Evolutionary conservation across 345 rosid species (phyloP).

Genomic region (Clarkia xantiana): DNA sequence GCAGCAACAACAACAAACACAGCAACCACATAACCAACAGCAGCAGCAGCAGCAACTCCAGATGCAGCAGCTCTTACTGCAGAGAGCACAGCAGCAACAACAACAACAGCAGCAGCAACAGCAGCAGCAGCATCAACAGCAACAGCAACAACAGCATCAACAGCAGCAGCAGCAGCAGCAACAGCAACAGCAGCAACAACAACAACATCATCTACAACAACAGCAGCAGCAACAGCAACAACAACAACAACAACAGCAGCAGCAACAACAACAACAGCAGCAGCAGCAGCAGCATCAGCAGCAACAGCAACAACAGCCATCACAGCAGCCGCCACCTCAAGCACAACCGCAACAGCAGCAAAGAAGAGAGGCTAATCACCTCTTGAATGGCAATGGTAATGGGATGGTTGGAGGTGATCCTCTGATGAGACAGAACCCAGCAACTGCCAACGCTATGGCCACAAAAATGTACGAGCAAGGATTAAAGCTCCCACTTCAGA

Average conservation of each 20-base stretch:
- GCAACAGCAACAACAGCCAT: slow-evolving; percentile 24
- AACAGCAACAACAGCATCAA: slow-evolving; percentile 42
- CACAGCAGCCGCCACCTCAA: slow-evolving; percentile 43
- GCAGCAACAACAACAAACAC: slow-evolving; percentile 45
- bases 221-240: slow-evolving; percentile 50
- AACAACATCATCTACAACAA: slow-evolving; percentile 24
- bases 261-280: slow-evolving; percentile 46
- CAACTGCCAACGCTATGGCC: slow-evolving; percentile 65
- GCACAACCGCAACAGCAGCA: slow-evolving; percentile 45
- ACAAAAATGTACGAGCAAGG: slow-evolving; percentile 71
- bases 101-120: slow-evolving; percentile 43
- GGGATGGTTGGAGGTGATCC: slow-evolving; percentile 75
- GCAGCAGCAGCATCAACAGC: slow-evolving; percentile 32
- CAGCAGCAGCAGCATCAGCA: slow-evolving; percentile 37
- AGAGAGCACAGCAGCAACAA: slow-evolving; percentile 17
- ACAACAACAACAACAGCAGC: slow-evolving; percentile 26
- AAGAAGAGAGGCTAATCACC: slow-evolving; percentile 70
- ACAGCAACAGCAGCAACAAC: slow-evolving; percentile 33
- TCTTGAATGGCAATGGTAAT: slow-evolving; percentile 60
- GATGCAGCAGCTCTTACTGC: slow-evolving; percentile 32
- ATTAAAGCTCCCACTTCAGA: slow-evolving; percentile 49
- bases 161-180: slow-evolving; percentile 35
- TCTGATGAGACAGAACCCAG: slow-evolving; percentile 55
- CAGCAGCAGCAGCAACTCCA: slow-evolving; percentile 42
- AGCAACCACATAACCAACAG: slow-evolving; percentile 41